These are phyloP conservation scores for Zygoascus sp. DNA, from an alignment of 1,139 yeast species.

Conservation along the genomic window DNA sequence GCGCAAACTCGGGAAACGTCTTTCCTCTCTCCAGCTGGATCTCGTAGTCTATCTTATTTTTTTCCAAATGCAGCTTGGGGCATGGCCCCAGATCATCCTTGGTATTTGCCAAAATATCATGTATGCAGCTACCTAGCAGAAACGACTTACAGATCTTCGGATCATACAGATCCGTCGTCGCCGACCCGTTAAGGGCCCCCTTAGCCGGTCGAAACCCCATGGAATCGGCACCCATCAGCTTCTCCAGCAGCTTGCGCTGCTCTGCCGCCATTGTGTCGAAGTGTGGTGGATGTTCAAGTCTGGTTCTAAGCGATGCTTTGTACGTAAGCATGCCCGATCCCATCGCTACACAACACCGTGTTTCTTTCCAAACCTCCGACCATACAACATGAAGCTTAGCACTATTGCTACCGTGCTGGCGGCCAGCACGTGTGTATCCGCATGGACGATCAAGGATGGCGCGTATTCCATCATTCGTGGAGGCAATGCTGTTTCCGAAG, in stretches of 20 bases:
- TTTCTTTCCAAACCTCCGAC: background rate
- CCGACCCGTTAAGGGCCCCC: slow-evolving; percentile 24
- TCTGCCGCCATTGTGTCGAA: slow-evolving; percentile 45
- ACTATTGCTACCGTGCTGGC: background rate
- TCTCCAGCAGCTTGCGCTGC: slow-evolving; percentile 72
- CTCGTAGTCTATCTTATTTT: slow-evolving; percentile 67
- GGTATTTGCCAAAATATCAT: slow-evolving; percentile 76
- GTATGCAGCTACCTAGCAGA: slow-evolving; percentile 84
- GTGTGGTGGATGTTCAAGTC: background rate
- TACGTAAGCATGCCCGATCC: background rate
- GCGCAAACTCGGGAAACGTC: slow-evolving; percentile 62
- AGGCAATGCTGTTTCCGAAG: slow-evolving; percentile 6
- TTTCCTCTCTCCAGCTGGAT: slow-evolving; percentile 54
- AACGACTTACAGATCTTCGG: slow-evolving; percentile 74
- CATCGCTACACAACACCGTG: background rate
- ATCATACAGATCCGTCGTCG: slow-evolving; percentile 46
- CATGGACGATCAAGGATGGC: slow-evolving; percentile 28
- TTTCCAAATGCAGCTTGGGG: slow-evolving; percentile 70
- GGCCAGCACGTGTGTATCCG: slow-evolving; percentile 16
- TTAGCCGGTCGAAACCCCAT: slow-evolving; percentile 16
- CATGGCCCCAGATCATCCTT: slow-evolving; percentile 83
- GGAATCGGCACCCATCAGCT: slow-evolving; percentile 64
- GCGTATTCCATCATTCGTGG: slow-evolving; percentile 17
- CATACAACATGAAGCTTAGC: slow-evolving; percentile 8
- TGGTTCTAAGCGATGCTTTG: background rate